Evolutionary conservation across 1,139 yeast genomes (phyloP).

Genomic region (Lodderomyces metapsilosis): DNA sequence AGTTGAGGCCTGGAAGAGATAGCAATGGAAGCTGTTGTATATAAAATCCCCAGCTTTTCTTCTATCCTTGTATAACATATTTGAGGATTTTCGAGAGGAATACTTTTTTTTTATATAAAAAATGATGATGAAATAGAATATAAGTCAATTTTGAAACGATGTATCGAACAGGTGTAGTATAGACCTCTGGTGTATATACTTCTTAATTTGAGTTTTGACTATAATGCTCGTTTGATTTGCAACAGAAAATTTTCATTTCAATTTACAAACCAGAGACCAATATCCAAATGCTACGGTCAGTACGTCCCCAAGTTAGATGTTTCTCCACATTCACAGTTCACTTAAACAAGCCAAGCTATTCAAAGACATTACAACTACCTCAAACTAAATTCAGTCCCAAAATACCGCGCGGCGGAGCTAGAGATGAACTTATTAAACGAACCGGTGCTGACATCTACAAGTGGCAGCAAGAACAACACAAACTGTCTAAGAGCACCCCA

Average conservation of each 20-base stretch:
- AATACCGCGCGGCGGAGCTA: slow-evolving; percentile 31
- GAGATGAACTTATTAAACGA: slow-evolving; percentile 24
- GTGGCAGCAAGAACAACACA: slow-evolving; percentile 29
- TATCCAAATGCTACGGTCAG: background rate
- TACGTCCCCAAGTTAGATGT: background rate
- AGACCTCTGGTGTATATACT: no score
- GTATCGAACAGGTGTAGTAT: no score
- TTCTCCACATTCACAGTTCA: slow-evolving; percentile 5
- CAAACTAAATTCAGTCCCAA: slow-evolving; percentile 42
- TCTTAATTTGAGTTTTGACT: no score
- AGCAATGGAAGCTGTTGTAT: background rate
- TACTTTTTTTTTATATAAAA: background rate
- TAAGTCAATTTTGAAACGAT: background rate
- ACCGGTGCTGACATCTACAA: slow-evolving; percentile 32
- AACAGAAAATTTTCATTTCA: slow-evolving; percentile 4
- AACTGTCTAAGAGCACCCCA: background rate
- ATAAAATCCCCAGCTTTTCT: background rate
- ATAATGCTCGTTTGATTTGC: no score
- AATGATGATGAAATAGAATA: background rate
- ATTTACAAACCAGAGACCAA: no score
- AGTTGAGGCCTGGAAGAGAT: background rate
- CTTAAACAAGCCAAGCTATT: slow-evolving; percentile 17
- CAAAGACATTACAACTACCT: slow-evolving; percentile 41
- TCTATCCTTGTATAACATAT: no score
- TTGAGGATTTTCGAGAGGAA: no score